A percentile compares a stretch with the other conserved stretches of the same genome.
These are phyloP conservation scores for Davidsoniella neocaledoniae DNA, from an alignment of 2,329 filamentous ascomycete genomes.

Conservation along the genomic window DNA sequence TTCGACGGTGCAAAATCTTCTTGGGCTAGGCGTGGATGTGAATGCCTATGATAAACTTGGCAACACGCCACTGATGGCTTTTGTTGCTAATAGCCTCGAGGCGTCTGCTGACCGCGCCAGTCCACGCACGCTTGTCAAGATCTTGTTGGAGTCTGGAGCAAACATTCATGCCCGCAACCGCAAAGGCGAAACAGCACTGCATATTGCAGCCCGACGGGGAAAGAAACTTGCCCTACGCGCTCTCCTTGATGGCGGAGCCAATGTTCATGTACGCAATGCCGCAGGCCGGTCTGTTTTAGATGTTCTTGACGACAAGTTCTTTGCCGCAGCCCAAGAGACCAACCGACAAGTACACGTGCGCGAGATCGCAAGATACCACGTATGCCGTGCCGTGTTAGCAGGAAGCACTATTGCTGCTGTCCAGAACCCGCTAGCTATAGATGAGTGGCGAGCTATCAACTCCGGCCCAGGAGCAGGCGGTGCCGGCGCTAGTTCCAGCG, in stretches of 20 bases:
- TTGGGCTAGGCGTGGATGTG: constrained; percentile 26
- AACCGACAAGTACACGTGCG: constrained; percentile 23
- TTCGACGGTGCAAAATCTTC: constrained; percentile 17
- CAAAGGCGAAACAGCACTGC: constrained; percentile 36
- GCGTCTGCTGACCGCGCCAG: constrained; percentile 27
- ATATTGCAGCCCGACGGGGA: constrained; percentile 35
- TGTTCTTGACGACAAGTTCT: constrained; percentile 26
- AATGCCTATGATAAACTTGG: constrained; percentile 37
- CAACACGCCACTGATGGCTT: constrained; percentile 39
- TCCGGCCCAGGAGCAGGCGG: too few relatives aligned
- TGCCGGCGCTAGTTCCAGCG: background rate
- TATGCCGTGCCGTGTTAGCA: constrained; percentile 29
- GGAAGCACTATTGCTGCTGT: constrained; percentile 20
- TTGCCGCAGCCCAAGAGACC: constrained; percentile 17
- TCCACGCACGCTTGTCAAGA: constrained; percentile 27
- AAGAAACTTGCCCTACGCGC: constrained; percentile 34
- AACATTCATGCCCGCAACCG: constrained; percentile 34
- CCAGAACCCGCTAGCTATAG: constrained; percentile 23
- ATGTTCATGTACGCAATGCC: constrained; percentile 29
- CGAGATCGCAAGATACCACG: constrained; percentile 20
- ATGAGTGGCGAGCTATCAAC: constrained; percentile 23
- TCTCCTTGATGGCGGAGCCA: constrained; percentile 30
- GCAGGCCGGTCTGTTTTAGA: constrained; percentile 29
- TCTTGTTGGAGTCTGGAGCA: constrained; percentile 27
- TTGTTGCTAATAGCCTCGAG: constrained; percentile 31